A percentile compares a stretch with the other conserved stretches of the same genome.
Evolutionary conservation across 2,329 filamentous ascomycete species (phyloP).

Genomic region (Colletotrichum cereale): DNA sequence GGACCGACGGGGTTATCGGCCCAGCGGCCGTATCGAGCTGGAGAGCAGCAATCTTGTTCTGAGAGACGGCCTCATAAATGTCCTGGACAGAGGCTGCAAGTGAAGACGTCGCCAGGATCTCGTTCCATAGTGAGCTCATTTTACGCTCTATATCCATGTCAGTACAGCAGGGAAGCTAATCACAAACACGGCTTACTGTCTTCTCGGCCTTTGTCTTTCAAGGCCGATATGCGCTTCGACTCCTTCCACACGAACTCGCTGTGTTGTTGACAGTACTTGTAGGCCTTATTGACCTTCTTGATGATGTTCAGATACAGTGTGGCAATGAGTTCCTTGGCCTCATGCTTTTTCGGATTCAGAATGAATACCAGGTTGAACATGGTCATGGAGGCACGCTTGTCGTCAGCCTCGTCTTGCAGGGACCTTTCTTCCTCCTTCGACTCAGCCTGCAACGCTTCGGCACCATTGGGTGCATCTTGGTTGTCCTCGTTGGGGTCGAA

Average conservation of each 20-base stretch:
- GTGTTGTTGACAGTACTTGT: constrained; percentile 92
- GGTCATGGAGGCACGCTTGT: constrained; percentile 81
- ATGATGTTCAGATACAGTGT: constrained; percentile 87
- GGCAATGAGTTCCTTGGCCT: constrained; percentile 81
- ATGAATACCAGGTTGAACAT: constrained; percentile 99
- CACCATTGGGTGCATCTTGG: constrained; percentile 46
- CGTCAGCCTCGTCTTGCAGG: constrained; percentile 64
- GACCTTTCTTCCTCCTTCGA: constrained; percentile 50
- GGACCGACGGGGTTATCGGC: constrained; percentile 71
- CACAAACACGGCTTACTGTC: constrained; percentile 55
- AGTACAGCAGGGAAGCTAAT: constrained; percentile 1
- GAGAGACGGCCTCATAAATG: constrained; percentile 83
- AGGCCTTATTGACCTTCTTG: constrained; percentile 90
- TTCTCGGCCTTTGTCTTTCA: constrained; percentile 87
- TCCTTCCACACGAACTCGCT: constrained; percentile 94
- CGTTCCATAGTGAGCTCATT: constrained; percentile 76
- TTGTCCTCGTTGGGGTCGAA: constrained; percentile 44
- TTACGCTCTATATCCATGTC: constrained; percentile 59
- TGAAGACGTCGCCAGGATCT: constrained; percentile 79
- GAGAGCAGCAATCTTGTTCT: constrained; percentile 87
- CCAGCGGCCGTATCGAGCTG: constrained; percentile 76
- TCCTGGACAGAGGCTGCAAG: constrained; percentile 86
- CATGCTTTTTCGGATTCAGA: constrained; percentile 81
- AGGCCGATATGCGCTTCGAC: constrained; percentile 81
- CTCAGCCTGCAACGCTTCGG: constrained; percentile 43